A percentile compares a stretch with the other conserved stretches of the same genome.
Evolutionary conservation across 345 rosid species (phyloP).

Genomic region (Salix brachista): DNA sequence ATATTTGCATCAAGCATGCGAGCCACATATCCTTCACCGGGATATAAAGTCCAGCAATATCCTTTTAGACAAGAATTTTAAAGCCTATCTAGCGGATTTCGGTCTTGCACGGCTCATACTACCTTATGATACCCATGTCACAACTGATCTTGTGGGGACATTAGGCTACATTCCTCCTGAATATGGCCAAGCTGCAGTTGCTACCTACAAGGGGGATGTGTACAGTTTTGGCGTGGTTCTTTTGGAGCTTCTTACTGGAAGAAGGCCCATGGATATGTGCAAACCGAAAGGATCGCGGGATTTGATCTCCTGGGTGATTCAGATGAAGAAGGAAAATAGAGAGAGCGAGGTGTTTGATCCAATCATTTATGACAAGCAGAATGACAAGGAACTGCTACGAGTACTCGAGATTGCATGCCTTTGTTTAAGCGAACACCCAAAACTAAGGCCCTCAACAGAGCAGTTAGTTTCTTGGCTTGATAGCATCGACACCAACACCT

Average conservation of each 20-base stretch:
- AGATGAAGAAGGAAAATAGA: conserved; percentile 67
- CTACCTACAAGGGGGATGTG: conserved; percentile 91
- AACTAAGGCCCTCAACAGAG: conserved; percentile 69
- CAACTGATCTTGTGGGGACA: conserved; percentile 95
- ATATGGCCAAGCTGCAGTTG: conserved; percentile 74
- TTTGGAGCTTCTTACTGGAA: conserved; percentile 78
- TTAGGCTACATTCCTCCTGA: conserved; percentile 96
- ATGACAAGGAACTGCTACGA: conserved; percentile 49
- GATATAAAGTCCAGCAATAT: conserved; percentile 91
- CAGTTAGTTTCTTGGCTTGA: conserved; percentile 70
- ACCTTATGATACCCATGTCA: conserved; percentile 89
- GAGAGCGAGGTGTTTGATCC: conserved; percentile 66
- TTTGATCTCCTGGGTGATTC: conserved; percentile 79
- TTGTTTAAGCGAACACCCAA: conserved; percentile 70
- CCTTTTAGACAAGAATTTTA: conserved; percentile 66
- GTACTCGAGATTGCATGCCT: conserved; percentile 74
- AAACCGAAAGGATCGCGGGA: conserved; percentile 85
- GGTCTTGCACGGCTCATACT: conserved; percentile 86
- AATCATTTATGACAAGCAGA: conserved; percentile 49
- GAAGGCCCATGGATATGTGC: conserved; percentile 88
- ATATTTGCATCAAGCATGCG: conserved; percentile 75
- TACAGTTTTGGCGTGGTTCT: conserved; percentile 93
- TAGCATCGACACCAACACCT: conserved; percentile 17
- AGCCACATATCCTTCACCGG: conserved; percentile 80
- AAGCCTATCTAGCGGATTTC: conserved; percentile 94